These are phyloP conservation scores for Polyrhizophydium stewartii DNA, from an alignment of 371 early-diverging fungal species.

Conservation along the genomic window DNA sequence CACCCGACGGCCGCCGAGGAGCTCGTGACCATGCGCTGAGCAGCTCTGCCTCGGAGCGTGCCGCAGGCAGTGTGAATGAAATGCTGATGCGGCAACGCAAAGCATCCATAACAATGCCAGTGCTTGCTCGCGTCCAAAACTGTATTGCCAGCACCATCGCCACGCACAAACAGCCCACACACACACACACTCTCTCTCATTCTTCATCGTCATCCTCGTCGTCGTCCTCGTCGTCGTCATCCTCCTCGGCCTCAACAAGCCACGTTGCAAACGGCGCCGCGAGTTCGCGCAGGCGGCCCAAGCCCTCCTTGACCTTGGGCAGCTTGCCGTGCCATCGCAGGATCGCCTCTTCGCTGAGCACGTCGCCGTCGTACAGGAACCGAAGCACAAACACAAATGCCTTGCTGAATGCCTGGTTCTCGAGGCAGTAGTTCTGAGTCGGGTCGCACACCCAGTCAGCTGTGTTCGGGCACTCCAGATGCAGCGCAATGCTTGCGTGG, in stretches of 20 bases:
- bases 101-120: too few relatives aligned
- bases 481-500: too few relatives aligned
- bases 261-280: constrained; percentile 12
- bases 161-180: too few relatives aligned
- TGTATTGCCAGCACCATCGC: too few relatives aligned
- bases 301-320: constrained; percentile 1
- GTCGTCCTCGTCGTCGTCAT: constrained; percentile 17
- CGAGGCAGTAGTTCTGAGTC: constrained; percentile 8
- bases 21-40: constrained; percentile 49
- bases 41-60: too few relatives aligned
- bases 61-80: too few relatives aligned
- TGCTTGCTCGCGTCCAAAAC: too few relatives aligned
- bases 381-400: constrained; percentile 61
- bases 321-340: constrained; percentile 61
- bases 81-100: too few relatives aligned
- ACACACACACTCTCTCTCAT: too few relatives aligned
- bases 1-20: constrained; percentile 98
- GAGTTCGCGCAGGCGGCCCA: constrained; percentile 3
- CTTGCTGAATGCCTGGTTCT: constrained; percentile 23
- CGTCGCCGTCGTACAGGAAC: constrained; percentile 73
- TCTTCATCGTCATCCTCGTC: constrained; percentile 5
- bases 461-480: not conserved
- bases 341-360: constrained; percentile 81
- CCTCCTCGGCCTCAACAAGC: constrained; percentile 21
- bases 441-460: constrained; percentile 40